Conservation (phyloP, 257 asterid genomes). For the Handroanthus guayacan region DNA sequence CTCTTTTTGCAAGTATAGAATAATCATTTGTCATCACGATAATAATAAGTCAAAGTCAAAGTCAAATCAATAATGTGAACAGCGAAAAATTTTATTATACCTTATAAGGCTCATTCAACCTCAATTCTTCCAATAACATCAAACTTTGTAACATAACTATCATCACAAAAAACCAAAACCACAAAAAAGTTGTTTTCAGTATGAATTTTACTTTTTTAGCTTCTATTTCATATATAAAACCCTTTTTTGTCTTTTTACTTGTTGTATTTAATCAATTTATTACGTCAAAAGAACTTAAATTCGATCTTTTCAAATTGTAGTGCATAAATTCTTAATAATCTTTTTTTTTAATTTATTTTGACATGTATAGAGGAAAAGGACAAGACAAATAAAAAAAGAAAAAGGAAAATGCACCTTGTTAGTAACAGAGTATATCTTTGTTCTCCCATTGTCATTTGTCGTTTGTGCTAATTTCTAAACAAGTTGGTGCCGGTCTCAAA, state of each 20-base stretch:
- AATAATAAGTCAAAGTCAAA: no score
- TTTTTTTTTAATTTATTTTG: background rate
- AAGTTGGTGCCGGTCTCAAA: constrained; percentile 18
- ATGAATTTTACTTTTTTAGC: no score
- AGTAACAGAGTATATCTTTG: background rate
- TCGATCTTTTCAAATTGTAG: no score
- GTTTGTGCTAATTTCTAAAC: background rate
- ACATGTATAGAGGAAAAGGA: background rate
- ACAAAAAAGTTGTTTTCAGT: no score
- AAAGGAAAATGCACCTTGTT: background rate
- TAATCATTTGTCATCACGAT: constrained; percentile 1
- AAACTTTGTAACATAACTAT: background rate
- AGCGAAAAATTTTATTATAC: background rate
- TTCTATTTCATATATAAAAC: no score
- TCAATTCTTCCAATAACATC: background rate
- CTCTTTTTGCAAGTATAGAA: constrained; percentile 16
- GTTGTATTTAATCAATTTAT: no score
- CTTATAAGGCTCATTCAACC: background rate
- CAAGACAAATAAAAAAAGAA: background rate
- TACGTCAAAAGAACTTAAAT: no score
- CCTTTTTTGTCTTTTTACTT: no score
- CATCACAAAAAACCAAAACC: no score
- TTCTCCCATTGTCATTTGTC: background rate
- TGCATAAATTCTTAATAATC: background rate
- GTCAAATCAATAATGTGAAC: no score